Percentiles rank a stretch among this genome's conserved stretches.
These are phyloP conservation scores for Perilla frutescens DNA, from an alignment of 257 asterid genomes.

Conservation along the genomic window DNA sequence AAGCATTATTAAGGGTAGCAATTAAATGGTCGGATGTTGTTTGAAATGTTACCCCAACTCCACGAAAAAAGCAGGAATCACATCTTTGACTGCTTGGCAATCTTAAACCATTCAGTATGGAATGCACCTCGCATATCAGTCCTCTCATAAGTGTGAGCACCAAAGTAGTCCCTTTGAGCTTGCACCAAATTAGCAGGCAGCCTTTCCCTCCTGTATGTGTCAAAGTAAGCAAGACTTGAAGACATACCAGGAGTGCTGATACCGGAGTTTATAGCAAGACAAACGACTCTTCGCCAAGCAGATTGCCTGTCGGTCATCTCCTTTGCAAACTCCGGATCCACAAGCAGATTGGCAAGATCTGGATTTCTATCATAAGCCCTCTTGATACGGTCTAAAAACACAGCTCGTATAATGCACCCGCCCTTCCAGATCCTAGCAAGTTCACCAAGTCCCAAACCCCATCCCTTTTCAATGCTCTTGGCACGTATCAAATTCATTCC, in stretches of 20 bases:
- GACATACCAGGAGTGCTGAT: constrained; percentile 77
- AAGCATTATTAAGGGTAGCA: constrained; percentile 18
- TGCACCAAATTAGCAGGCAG: constrained; percentile 77
- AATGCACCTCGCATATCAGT: constrained; percentile 61
- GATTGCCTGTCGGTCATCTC: constrained; percentile 60
- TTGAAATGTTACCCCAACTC: constrained; percentile 4
- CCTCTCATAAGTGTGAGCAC: constrained; percentile 80
- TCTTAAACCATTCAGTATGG: constrained; percentile 81
- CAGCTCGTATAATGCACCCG: constrained; percentile 76
- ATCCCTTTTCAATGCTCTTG: constrained; percentile 66
- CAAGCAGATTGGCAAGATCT: constrained; percentile 64
- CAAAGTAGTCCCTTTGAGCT: constrained; percentile 79
- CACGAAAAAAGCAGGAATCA: constrained; percentile 33
- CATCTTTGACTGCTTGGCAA: constrained; percentile 58
- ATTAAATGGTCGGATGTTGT: constrained; percentile 8
- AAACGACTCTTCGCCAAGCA: constrained; percentile 73
- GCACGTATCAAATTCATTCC: constrained; percentile 77
- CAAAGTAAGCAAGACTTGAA: constrained; percentile 72
- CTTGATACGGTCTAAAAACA: constrained; percentile 73
- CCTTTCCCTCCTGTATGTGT: constrained; percentile 62
- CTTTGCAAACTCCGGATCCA: constrained; percentile 72
- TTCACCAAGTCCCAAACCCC: constrained; percentile 71
- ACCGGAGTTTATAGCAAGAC: constrained; percentile 70
- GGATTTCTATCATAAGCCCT: constrained; percentile 72
- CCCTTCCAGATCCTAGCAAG: constrained; percentile 84